Conservation (phyloP, 202 grass and related monocot species). For the Zoysia matrella region DNA sequence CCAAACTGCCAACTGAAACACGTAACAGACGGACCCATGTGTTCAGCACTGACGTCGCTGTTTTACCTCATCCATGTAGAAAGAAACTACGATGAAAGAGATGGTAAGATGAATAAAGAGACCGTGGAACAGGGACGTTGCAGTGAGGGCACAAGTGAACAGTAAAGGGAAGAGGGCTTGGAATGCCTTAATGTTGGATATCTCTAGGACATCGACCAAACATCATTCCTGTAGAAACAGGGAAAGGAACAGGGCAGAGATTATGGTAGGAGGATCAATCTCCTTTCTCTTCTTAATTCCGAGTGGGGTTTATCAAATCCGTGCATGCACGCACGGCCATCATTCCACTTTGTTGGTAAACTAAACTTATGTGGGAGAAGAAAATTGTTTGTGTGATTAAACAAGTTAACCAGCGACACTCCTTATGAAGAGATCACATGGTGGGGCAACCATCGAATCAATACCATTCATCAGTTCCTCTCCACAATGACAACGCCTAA, state of each 20-base stretch:
- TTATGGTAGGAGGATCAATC: constrained; percentile 30
- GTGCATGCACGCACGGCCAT: constrained; percentile 47
- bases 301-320: constrained; percentile 32
- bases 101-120: not conserved
- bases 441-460: no score
- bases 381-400: constrained; percentile 28
- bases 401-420: not conserved
- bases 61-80: not conserved
- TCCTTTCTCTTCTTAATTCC: constrained; percentile 18
- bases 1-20: constrained; percentile 41
- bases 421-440: no score
- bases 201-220: constrained; percentile 17
- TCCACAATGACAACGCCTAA: no score
- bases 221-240: not conserved
- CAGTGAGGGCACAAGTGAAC: not conserved
- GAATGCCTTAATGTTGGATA: constrained; percentile 23
- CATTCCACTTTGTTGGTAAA: constrained; percentile 49
- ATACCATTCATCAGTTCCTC: no score
- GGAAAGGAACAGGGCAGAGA: not conserved
- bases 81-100: not conserved
- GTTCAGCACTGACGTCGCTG: not conserved
- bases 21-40: constrained; percentile 19
- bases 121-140: not conserved
- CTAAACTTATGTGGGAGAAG: constrained; percentile 19
- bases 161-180: not conserved